phyloP scores from a whole-genome alignment of 1,284 basidiomycete genomes.

The Neolentinus lepideus region DNA sequence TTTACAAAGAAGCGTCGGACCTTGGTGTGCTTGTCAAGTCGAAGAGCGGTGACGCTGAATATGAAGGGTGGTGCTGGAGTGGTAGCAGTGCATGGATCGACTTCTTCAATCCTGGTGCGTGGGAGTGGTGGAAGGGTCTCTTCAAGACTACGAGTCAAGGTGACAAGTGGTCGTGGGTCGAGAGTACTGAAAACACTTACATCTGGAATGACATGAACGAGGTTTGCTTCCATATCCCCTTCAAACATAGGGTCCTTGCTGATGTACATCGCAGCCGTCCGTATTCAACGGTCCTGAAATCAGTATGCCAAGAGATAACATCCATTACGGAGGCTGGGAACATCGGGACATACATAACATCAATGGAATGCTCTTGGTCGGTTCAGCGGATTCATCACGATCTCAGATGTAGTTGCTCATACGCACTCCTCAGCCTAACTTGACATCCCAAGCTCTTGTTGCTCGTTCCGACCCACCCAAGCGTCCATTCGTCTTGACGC shows the following conservation, averaged over 20 bases:
- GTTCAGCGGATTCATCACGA: slow-evolving; percentile 16
- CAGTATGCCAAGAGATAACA: slow-evolving; percentile 90
- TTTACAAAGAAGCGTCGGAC: slow-evolving; percentile 83
- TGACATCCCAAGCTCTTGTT: slow-evolving; percentile 79
- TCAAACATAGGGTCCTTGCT: slow-evolving; percentile 1
- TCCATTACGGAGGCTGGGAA: slow-evolving; percentile 95
- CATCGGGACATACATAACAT: slow-evolving; percentile 95
- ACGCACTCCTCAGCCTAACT: slow-evolving; percentile 56
- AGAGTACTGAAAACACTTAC: slow-evolving; percentile 76
- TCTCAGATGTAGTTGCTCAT: slow-evolving; percentile 2
- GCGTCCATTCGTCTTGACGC: slow-evolving; percentile 92
- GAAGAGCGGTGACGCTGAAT: slow-evolving; percentile 73
- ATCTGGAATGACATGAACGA: slow-evolving; percentile 99
- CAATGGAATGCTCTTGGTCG: slow-evolving; percentile 81
- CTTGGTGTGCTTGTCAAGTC: slow-evolving; percentile 80
- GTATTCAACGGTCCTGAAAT: slow-evolving; percentile 99
- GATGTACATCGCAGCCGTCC: slow-evolving; percentile 56
- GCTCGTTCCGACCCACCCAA: slow-evolving; percentile 69
- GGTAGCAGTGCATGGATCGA: slow-evolving; percentile 96
- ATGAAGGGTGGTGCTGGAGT: slow-evolving; percentile 98
- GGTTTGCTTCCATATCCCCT: slow-evolving; percentile 32
- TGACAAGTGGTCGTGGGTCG: slow-evolving; percentile 60
- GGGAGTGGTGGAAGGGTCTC: slow-evolving; percentile 87
- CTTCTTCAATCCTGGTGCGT: slow-evolving; percentile 88
- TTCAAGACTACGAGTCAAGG: slow-evolving; percentile 57